Evolutionary conservation across 2,329 filamentous ascomycete genomes (phyloP).

Genomic region (Colletotrichum orchidophilum): DNA sequence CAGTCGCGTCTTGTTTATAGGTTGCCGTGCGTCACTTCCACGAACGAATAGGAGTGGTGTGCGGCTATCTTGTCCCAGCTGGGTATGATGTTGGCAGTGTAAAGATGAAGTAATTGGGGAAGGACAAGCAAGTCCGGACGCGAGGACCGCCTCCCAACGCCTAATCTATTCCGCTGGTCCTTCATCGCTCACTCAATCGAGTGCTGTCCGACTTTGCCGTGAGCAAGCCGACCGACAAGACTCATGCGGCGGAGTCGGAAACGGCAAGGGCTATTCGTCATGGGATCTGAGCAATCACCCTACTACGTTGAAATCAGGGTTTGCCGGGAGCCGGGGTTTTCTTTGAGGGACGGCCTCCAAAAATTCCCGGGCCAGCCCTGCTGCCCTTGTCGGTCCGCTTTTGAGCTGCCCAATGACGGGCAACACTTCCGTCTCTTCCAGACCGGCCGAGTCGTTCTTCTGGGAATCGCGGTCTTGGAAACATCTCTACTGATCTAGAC

Average conservation of each 20-base stretch:
- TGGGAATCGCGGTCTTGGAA: not conserved
- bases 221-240: not conserved
- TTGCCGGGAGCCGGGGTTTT: not conserved
- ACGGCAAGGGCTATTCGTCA: not conserved
- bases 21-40: not conserved
- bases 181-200: too few relatives aligned
- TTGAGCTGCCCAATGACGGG: not conserved
- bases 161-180: not conserved
- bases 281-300: not conserved
- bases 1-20: not conserved
- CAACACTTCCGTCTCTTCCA: not conserved
- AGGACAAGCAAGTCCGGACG: not conserved
- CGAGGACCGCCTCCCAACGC: not conserved
- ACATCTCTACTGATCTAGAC: not conserved
- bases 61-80: not conserved
- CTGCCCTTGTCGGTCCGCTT: not conserved
- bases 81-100: not conserved
- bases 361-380: not conserved
- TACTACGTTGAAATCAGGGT: not conserved
- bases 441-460: not conserved
- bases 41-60: not conserved
- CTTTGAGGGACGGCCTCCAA: not conserved
- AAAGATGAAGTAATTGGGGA: not conserved
- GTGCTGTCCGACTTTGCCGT: not conserved
- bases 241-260: not conserved